Evolutionary conservation across 306 rosid genomes (phyloP), one percentile per base, ranked within the genome.

Genomic region (Herpetospermum pedunculosum): DNA sequence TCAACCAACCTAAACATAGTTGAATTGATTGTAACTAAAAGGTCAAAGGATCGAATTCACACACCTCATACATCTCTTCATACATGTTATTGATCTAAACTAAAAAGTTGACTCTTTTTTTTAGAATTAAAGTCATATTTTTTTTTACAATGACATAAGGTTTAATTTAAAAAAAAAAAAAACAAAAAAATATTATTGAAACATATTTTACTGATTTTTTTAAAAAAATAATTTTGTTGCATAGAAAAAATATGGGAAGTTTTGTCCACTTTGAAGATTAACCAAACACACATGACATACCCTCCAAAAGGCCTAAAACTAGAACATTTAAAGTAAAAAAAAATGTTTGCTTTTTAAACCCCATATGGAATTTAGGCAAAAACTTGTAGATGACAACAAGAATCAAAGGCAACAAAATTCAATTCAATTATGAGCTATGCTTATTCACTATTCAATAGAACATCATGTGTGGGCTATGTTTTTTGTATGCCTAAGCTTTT

Each of bases 401-500:
- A 68, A 68, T 68, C 35, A 67, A 67, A 23, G 30, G 37, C 15
- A 14, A 50, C 4, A 1, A 38, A 18, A 65, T 18, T 15, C n/a
- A 44, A 69, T 46, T 69, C 57, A 69, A 69, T 69, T 7, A 69
- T 44, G 57, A 46, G 57, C 15, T 5, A 26, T 25, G 40, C 55
- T 41, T 57, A 28, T 57, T 68, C 48, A 68, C 38, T 68, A 43
- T 68, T 68, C 1, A 64, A 40, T 38, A 25, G 74, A 46, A 69
- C 74, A 69, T 69, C 18, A 44, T 69, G 21, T 69, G 57, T 69
- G 74, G 72, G 74, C 55, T 44, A 28, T 69, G 40, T 15, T 44
- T 14, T 69, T 23, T 40, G 13, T 25, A 68, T 68, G 14, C 54
- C 73, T 41, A 25, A 69, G 74, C 74, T 69, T 69, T 69, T 28